phyloP scores from a whole-genome alignment of 2,329 filamentous ascomycete species.

The Colletotrichum theobromicola region DNA sequence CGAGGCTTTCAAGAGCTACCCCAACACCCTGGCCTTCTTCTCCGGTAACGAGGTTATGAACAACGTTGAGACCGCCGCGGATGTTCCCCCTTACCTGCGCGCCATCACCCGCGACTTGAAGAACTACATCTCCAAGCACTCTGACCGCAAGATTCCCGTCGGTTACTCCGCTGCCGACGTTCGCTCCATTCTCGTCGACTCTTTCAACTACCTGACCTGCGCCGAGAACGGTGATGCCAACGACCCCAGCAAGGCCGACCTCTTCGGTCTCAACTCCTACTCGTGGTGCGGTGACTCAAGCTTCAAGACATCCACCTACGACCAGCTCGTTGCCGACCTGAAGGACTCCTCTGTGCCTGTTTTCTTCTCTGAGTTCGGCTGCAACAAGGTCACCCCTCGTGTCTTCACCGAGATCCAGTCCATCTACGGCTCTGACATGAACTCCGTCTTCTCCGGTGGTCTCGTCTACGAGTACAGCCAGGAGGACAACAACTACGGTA shows the following conservation, averaged over 20 bases:
- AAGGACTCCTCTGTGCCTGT: conserved; percentile 70
- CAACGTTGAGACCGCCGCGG: conserved; percentile 61
- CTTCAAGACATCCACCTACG: conserved; percentile 67
- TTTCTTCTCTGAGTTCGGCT: conserved; percentile 85
- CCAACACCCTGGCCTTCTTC: conserved; percentile 76
- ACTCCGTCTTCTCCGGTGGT: conserved; percentile 71
- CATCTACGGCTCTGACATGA: conserved; percentile 77
- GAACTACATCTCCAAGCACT: conserved; percentile 77
- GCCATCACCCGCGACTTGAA: conserved; percentile 82
- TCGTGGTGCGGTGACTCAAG: conserved; percentile 74
- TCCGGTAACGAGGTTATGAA: conserved; percentile 82
- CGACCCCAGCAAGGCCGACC: conserved; percentile 70
- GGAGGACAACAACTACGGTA: conserved; percentile 69
- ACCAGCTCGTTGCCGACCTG: conserved; percentile 70
- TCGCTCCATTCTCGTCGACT: conserved; percentile 73
- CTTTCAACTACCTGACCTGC: conserved; percentile 79
- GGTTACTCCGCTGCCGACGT: conserved; percentile 86
- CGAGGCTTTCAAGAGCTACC: conserved; percentile 70
- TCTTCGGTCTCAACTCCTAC: conserved; percentile 78
- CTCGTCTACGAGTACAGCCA: conserved; percentile 83
- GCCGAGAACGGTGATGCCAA: conserved; percentile 55
- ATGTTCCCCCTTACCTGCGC: conserved; percentile 73
- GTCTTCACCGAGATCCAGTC: conserved; percentile 77
- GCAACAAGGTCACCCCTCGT: conserved; percentile 74
- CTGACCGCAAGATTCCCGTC: conserved; percentile 72